phyloP scores from a whole-genome alignment of 108 stramenopile species.

The Skeletonema grethae region DNA sequence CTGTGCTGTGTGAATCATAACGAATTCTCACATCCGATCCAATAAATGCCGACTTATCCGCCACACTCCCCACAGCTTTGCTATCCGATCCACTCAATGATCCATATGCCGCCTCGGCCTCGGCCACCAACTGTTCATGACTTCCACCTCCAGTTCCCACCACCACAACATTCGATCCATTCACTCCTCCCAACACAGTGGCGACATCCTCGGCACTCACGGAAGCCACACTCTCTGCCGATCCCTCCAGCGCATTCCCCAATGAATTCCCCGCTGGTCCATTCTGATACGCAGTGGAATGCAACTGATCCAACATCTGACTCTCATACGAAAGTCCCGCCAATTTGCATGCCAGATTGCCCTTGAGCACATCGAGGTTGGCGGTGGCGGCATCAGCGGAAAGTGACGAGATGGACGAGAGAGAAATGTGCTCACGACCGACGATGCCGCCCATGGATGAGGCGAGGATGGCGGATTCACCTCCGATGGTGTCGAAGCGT shows the following conservation, averaged over 20 bases:
- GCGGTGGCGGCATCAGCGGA: not conserved
- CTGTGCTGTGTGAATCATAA: constrained; percentile 86
- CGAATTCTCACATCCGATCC: constrained; percentile 92
- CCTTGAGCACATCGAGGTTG: constrained; percentile 12
- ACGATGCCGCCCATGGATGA: constrained; percentile 16
- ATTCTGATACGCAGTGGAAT: constrained; percentile 91
- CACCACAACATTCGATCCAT: constrained; percentile 76
- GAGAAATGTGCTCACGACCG: constrained; percentile 32
- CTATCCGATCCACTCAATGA: constrained; percentile 43
- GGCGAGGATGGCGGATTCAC: constrained; percentile 39
- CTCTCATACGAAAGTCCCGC: constrained; percentile 50
- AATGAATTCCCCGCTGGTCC: constrained; percentile 74
- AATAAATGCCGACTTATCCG: constrained; percentile 92
- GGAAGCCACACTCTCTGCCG: constrained; percentile 86
- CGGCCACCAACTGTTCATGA: constrained; percentile 85
- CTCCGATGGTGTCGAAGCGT: constrained; percentile 33
- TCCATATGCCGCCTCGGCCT: constrained; percentile 88
- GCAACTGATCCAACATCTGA: constrained; percentile 93
- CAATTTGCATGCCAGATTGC: constrained; percentile 11
- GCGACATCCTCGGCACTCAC: constrained; percentile 76
- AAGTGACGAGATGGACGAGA: constrained; percentile 9
- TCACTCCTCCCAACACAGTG: constrained; percentile 15
- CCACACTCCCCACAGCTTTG: constrained; percentile 57
- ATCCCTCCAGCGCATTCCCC: constrained; percentile 94
- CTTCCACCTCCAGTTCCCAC: constrained; percentile 94